Evolutionary conservation across 2,329 filamentous ascomycete genomes (phyloP).

Genomic region (Colletotrichum tamarilloi): DNA sequence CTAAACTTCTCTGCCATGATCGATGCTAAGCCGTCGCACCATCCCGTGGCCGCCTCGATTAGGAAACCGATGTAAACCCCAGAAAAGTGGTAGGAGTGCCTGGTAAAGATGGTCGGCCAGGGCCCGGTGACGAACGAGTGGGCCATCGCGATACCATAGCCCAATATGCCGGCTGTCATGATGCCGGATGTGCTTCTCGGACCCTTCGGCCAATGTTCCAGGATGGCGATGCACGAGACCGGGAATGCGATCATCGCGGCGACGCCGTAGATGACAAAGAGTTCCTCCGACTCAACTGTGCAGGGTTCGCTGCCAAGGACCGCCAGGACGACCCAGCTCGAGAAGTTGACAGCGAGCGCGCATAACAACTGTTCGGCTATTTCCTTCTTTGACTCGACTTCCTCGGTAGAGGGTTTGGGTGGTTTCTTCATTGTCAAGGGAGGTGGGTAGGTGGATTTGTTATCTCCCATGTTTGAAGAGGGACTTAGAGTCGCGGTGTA

Average conservation of each 20-base stretch:
- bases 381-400: too few species aligned
- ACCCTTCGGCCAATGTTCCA: background rate
- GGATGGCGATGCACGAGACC: background rate
- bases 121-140: too few species aligned
- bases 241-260: background rate
- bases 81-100: too few species aligned
- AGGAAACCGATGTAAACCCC: too few species aligned
- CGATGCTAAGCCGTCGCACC: too few species aligned
- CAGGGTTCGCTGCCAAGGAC: background rate
- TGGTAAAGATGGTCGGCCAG: too few species aligned
- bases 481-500: background rate
- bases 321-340: background rate
- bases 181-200: background rate
- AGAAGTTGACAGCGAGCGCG: background rate
- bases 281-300: background rate
- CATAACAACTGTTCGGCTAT: background rate
- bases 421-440: too few species aligned
- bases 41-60: too few species aligned
- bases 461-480: background rate
- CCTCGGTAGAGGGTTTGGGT: background rate
- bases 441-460: too few species aligned
- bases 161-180: background rate
- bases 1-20: too few species aligned
- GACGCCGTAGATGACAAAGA: background rate
- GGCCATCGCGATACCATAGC: too few species aligned